Evolutionary conservation across 2,329 filamentous ascomycete species (phyloP).

Genomic region (Ophiosphaerella korrae): DNA sequence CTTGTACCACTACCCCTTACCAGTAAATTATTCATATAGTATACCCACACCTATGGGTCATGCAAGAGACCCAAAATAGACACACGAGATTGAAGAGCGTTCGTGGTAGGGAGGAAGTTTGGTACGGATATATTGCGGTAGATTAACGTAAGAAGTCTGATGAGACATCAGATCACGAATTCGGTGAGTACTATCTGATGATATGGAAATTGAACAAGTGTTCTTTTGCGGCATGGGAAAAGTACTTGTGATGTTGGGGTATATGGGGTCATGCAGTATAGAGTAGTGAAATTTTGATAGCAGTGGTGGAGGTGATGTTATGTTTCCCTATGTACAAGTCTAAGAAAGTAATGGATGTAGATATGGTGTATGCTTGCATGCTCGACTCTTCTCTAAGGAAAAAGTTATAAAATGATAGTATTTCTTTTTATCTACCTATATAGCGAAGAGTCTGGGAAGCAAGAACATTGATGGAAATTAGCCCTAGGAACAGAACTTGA

Average conservation of each 20-base stretch:
- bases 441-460: background rate
- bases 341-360: too few relatives aligned
- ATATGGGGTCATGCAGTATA: background rate
- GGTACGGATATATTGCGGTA: background rate
- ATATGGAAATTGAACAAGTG: too few relatives aligned
- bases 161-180: background rate
- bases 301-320: background rate
- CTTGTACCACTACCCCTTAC: too few relatives aligned
- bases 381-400: background rate
- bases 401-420: background rate
- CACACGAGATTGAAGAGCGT: background rate
- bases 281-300: background rate
- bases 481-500: background rate
- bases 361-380: background rate
- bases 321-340: too few relatives aligned
- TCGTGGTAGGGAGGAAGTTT: background rate
- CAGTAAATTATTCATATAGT: too few relatives aligned
- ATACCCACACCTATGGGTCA: too few relatives aligned
- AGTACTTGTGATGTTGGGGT: background rate
- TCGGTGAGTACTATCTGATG: background rate
- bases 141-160: constrained; percentile 1
- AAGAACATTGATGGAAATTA: background rate
- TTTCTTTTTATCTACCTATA: background rate
- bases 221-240: background rate
- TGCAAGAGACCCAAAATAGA: background rate